Evolutionary conservation across 2,329 filamentous ascomycete genomes (phyloP).

Genomic region (Ambrosiella beaveri): DNA sequence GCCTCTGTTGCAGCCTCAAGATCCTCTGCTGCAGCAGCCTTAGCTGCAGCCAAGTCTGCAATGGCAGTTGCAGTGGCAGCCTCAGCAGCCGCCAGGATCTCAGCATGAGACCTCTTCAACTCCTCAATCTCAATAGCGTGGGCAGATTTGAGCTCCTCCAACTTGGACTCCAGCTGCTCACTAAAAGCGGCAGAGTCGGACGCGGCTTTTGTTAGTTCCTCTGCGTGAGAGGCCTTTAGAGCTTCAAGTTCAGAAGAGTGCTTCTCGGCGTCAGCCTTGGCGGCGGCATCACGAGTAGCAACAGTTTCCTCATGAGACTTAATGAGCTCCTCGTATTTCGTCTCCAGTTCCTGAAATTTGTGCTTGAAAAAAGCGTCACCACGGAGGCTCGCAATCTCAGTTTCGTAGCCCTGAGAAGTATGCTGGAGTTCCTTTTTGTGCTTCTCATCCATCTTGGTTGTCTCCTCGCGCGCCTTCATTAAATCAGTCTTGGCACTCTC

Average conservation of each 20-base stretch:
- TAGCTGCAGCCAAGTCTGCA: slow-evolving; percentile 21
- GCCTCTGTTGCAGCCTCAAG: slow-evolving; percentile 26
- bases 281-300: slow-evolving; percentile 25
- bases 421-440: slow-evolving; percentile 41
- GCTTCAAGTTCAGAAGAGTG: slow-evolving; percentile 33
- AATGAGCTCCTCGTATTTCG: slow-evolving; percentile 34
- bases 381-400: slow-evolving; percentile 46
- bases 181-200: slow-evolving; percentile 29
- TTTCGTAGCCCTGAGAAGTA: slow-evolving; percentile 43
- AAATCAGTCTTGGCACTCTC: slow-evolving; percentile 16
- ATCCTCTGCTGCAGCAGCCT: slow-evolving; percentile 30
- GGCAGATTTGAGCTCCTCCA: slow-evolving; percentile 24
- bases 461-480: slow-evolving; percentile 29
- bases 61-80: slow-evolving; percentile 16
- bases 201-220: slow-evolving; percentile 28
- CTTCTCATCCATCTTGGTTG: slow-evolving; percentile 32
- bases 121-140: slow-evolving; percentile 25
- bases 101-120: slow-evolving; percentile 28
- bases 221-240: slow-evolving; percentile 37
- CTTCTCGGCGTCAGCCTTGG: slow-evolving; percentile 27
- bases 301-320: slow-evolving; percentile 21
- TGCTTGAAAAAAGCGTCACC: slow-evolving; percentile 48
- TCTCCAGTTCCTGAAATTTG: slow-evolving; percentile 43
- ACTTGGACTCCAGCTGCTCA: slow-evolving; percentile 27
- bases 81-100: slow-evolving; percentile 26